Evolutionary conservation across 1,139 yeast genomes (phyloP).

Genomic region (Eremothecium sinecaudum): DNA sequence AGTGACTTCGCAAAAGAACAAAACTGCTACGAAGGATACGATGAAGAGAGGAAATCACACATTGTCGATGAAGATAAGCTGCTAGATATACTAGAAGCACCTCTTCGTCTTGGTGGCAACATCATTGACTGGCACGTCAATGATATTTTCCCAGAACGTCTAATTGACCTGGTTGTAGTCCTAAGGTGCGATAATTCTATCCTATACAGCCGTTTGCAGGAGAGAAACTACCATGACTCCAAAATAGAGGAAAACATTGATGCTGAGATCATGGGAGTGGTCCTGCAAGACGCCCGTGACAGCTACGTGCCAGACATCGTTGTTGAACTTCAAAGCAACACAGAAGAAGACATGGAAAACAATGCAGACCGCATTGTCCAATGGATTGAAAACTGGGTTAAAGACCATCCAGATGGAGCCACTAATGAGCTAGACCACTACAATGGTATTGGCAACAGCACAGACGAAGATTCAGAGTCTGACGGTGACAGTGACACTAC

Average conservation of each 20-base stretch:
- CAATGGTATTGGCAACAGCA: slow-evolving; percentile 8
- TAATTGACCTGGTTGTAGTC: slow-evolving; percentile 87
- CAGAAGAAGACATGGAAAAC: slow-evolving; percentile 64
- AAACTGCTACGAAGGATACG: slow-evolving; percentile 73
- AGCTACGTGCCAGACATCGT: slow-evolving; percentile 72
- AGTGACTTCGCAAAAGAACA: slow-evolving; percentile 77
- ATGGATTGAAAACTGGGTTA: slow-evolving; percentile 71
- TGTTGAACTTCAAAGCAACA: slow-evolving; percentile 65
- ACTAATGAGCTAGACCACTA: slow-evolving; percentile 26
- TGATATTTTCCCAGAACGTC: slow-evolving; percentile 86
- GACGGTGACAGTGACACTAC: slow-evolving; percentile 9
- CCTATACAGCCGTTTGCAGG: slow-evolving; percentile 64
- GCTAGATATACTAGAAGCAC: slow-evolving; percentile 70
- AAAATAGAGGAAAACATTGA: slow-evolving; percentile 89
- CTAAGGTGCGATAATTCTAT: slow-evolving; percentile 64
- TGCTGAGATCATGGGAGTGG: slow-evolving; percentile 94
- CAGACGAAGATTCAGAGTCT: slow-evolving; percentile 11
- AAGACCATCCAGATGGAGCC: slow-evolving; percentile 41
- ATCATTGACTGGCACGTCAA: slow-evolving; percentile 96
- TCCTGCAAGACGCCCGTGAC: slow-evolving; percentile 78
- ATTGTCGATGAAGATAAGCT: slow-evolving; percentile 90
- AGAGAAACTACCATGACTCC: slow-evolving; percentile 64
- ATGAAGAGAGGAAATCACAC: slow-evolving; percentile 71
- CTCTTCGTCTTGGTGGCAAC: slow-evolving; percentile 73
- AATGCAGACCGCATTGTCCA: slow-evolving; percentile 65